These are phyloP conservation scores for Simplicillium sp. DNA, from an alignment of 2,329 filamentous ascomycete genomes.

Conservation along the genomic window DNA sequence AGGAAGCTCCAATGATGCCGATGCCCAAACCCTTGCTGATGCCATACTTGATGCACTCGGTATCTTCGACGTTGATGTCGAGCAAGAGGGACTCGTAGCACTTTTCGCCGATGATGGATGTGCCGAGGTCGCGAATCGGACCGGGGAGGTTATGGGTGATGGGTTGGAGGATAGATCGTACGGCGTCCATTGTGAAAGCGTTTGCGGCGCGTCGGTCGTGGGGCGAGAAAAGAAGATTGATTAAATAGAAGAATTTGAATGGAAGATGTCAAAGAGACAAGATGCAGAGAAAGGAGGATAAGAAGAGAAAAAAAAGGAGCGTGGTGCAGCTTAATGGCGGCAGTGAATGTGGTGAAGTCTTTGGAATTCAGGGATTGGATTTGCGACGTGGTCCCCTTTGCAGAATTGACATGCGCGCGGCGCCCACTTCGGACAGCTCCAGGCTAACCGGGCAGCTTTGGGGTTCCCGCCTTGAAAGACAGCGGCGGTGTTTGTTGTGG, in stretches of 20 bases:
- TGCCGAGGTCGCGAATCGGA: constrained; percentile 64
- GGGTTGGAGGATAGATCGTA: constrained; percentile 54
- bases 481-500: too few species aligned
- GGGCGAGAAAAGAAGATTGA: too few species aligned
- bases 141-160: constrained; percentile 65
- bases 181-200: constrained; percentile 43
- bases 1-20: constrained; percentile 82
- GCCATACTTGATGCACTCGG: constrained; percentile 76
- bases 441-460: too few species aligned
- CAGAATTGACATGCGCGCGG: too few species aligned
- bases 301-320: neutral
- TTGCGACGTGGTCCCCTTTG: too few species aligned
- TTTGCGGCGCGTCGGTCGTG: neutral
- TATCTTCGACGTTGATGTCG: constrained; percentile 69
- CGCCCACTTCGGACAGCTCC: too few species aligned
- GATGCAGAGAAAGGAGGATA: neutral
- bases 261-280: constrained; percentile 1
- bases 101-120: constrained; percentile 68
- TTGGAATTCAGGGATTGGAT: too few species aligned
- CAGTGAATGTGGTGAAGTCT: neutral
- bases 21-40: constrained; percentile 89
- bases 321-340: neutral
- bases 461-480: too few species aligned
- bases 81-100: constrained; percentile 86
- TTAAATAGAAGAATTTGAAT: neutral